These are phyloP conservation scores for Aspergillus udagawae DNA, from an alignment of 2,329 filamentous ascomycete species.

Conservation along the genomic window DNA sequence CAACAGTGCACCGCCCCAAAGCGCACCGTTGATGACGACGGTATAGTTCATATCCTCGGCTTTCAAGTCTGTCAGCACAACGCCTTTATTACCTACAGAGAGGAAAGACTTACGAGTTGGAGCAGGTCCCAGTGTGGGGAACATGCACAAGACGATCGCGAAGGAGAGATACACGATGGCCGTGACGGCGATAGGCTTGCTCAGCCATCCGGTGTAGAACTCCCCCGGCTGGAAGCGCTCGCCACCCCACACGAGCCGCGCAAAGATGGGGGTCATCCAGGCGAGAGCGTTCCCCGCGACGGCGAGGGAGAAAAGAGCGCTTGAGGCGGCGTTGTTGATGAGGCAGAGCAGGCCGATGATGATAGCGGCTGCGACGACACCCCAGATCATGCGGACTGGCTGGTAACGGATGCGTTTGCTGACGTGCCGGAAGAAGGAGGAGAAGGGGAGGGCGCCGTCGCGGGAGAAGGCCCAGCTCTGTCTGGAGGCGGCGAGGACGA, in stretches of 20 bases:
- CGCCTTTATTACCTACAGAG: constrained; percentile 1
- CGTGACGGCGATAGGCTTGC: constrained; percentile 50
- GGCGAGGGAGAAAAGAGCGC: constrained; percentile 49
- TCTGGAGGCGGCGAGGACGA: constrained; percentile 54
- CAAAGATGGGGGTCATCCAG: constrained; percentile 55
- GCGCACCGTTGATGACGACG: constrained; percentile 54
- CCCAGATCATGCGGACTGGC: constrained; percentile 55
- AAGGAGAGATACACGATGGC: constrained; percentile 53
- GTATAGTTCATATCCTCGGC: constrained; percentile 58
- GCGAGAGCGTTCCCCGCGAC: constrained; percentile 59
- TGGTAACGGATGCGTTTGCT: constrained; percentile 53
- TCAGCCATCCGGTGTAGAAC: constrained; percentile 55
- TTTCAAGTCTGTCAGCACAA: constrained; percentile 11
- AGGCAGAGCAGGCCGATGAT: constrained; percentile 55
- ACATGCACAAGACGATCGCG: constrained; percentile 55
- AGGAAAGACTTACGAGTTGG: constrained; percentile 39
- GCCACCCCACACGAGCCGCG: constrained; percentile 54
- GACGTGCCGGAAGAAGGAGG: constrained; percentile 53
- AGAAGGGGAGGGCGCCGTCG: constrained; percentile 58
- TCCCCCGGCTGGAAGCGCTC: constrained; percentile 55
- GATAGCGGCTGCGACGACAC: constrained; percentile 48
- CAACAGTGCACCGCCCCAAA: constrained; percentile 53
- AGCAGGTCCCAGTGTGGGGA: constrained; percentile 53
- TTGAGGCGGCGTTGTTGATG: constrained; percentile 53
- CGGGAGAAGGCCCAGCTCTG: constrained; percentile 61